phyloP scores from a whole-genome alignment of 2,329 filamentous ascomycete species.

The Neurospora sp. region DNA sequence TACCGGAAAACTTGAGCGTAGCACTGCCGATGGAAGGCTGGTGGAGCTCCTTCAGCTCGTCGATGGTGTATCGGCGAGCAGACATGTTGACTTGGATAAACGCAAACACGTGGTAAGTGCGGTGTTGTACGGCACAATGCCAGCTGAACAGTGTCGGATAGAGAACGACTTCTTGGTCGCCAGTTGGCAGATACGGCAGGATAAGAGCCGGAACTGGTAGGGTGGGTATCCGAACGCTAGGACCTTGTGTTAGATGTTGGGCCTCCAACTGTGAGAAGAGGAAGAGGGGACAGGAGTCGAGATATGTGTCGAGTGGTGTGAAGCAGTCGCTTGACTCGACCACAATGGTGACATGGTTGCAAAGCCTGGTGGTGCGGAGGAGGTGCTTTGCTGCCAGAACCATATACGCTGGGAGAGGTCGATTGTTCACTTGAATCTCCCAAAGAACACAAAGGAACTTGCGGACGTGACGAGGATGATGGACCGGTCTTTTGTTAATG shows the following conservation, averaged over 20 bases:
- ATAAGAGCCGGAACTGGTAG: conserved; percentile 26
- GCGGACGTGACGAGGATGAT: not conserved
- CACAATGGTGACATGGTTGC: not conserved
- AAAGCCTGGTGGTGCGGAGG: not conserved
- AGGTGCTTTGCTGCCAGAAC: not conserved
- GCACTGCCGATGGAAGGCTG: not conserved
- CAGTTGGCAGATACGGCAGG: conserved; percentile 16
- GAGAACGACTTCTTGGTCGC: conserved; percentile 9
- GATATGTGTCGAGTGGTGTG: not conserved
- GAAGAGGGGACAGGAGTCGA: conserved; percentile 18
- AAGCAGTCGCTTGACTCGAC: not conserved
- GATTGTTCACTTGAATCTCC: not conserved
- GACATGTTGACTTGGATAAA: conserved; percentile 31
- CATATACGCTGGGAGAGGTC: not conserved
- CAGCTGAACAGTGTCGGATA: conserved; percentile 32
- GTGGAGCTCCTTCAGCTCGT: conserved; percentile 35
- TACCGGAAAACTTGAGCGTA: conserved; percentile 6
- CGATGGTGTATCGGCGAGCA: conserved; percentile 31
- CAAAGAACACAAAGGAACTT: not conserved
- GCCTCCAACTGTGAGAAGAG: conserved; percentile 31
- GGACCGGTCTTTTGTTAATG: not conserved
- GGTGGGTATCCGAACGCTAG: conserved; percentile 20
- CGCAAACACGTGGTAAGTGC: conserved; percentile 31
- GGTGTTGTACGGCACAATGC: conserved; percentile 24
- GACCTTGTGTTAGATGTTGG: conserved; percentile 26